These are phyloP conservation scores for Acanthochlamys bracteata DNA, from an alignment of 106 monocot genomes.

Conservation along the genomic window DNA sequence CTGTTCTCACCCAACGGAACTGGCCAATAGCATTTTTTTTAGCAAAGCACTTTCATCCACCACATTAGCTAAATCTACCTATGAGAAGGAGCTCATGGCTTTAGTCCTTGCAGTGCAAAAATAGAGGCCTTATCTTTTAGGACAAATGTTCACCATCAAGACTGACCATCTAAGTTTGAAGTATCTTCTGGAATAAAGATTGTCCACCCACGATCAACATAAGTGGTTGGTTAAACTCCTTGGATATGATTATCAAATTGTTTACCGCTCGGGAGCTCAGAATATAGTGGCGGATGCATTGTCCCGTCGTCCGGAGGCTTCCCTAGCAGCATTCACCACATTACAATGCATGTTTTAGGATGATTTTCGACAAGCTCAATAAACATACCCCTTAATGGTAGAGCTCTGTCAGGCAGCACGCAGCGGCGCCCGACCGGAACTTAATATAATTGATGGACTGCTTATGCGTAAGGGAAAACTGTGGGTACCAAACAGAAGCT, in stretches of 20 bases:
- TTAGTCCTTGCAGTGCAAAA: background rate
- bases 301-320: background rate
- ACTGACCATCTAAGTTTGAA: slow-evolving; percentile 2
- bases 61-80: background rate
- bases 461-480: too few relatives aligned
- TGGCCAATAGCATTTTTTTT: background rate
- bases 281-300: slow-evolving; percentile 3
- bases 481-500: too few relatives aligned
- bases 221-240: background rate
- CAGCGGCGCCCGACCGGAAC: too few relatives aligned
- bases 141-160: background rate
- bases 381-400: background rate
- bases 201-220: background rate
- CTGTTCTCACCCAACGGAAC: background rate
- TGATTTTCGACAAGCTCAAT: background rate
- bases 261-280: background rate
- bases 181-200: background rate
- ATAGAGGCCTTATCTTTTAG: background rate
- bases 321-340: background rate
- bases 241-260: background rate
- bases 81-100: background rate
- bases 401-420: too few relatives aligned
- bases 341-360: background rate
- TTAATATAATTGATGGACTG: too few relatives aligned
- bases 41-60: background rate